Percentiles rank a stretch among this genome's conserved stretches.
phyloP scores from a whole-genome alignment of 805 yeast species.

The Barnettozyma botsteinii region DNA sequence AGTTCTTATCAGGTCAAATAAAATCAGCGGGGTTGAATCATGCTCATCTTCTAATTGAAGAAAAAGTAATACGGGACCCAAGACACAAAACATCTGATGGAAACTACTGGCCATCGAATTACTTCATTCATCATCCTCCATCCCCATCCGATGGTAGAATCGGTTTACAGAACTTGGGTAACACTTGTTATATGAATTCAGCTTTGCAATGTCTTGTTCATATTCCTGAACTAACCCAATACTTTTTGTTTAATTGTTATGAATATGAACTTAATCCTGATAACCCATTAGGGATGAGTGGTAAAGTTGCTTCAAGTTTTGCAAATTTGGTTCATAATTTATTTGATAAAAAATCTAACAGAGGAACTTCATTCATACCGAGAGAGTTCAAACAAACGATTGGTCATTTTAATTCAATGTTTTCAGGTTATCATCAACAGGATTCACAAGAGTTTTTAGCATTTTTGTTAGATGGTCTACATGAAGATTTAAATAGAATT shows the following conservation, averaged over 20 bases:
- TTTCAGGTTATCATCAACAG: slow-evolving; percentile 80
- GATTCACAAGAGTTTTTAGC: slow-evolving; percentile 93
- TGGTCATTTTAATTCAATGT: slow-evolving; percentile 74
- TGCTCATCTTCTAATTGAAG: slow-evolving; percentile 31
- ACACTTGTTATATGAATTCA: slow-evolving; percentile 92
- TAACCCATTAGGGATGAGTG: slow-evolving; percentile 84
- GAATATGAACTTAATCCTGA: slow-evolving; percentile 60
- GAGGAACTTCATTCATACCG: slow-evolving; percentile 37
- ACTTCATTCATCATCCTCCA: slow-evolving; percentile 27
- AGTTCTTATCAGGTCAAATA: slow-evolving; percentile 14
- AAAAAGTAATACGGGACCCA: slow-evolving; percentile 14
- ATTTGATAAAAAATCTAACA: slow-evolving; percentile 31
- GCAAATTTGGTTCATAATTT: slow-evolving; percentile 59
- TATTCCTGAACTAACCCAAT: slow-evolving; percentile 73
- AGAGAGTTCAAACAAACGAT: slow-evolving; percentile 70
- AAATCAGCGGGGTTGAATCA: slow-evolving; percentile 18
- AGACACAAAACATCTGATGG: slow-evolving; percentile 11
- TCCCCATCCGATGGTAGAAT: slow-evolving; percentile 42
- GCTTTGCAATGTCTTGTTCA: slow-evolving; percentile 88
- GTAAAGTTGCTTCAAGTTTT: slow-evolving; percentile 75
- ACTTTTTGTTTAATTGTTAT: slow-evolving; percentile 59
- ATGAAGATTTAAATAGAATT: slow-evolving; percentile 87
- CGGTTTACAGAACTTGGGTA: slow-evolving; percentile 74
- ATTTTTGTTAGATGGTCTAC: slow-evolving; percentile 80
- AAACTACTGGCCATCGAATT: slow-evolving; percentile 34